Percentiles rank a stretch among this genome's conserved stretches.
These are phyloP conservation scores for Ramichloridium luteum DNA, from an alignment of 2,329 filamentous ascomycete genomes.

Conservation along the genomic window DNA sequence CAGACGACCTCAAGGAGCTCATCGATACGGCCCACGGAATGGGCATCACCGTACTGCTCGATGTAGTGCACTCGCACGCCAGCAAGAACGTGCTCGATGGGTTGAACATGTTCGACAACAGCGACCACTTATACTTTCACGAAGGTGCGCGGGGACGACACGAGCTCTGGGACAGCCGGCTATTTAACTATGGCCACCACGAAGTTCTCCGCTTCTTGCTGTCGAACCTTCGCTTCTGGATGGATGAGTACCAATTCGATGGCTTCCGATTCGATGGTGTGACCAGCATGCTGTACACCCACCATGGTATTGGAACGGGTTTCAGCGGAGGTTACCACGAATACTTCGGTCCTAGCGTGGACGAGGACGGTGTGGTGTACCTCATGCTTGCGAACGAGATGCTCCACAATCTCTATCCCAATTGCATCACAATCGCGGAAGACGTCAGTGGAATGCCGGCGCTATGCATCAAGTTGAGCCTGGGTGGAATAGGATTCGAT, in stretches of 20 bases:
- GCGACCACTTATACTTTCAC: constrained; percentile 94
- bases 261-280: constrained; percentile 97
- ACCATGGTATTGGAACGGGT: constrained; percentile 96
- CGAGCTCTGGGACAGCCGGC: constrained; percentile 86
- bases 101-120: constrained; percentile 89
- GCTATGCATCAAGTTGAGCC: constrained; percentile 70
- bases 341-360: constrained; percentile 81
- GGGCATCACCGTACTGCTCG: constrained; percentile 81
- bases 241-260: constrained; percentile 95
- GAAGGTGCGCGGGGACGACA: constrained; percentile 72
- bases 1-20: constrained; percentile 91
- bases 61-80: constrained; percentile 95
- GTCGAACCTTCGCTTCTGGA: constrained; percentile 95
- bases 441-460: constrained; percentile 98
- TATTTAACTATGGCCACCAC: constrained; percentile 95
- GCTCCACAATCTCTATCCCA: constrained; percentile 79
- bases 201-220: constrained; percentile 93
- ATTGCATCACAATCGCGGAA: constrained; percentile 83
- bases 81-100: constrained; percentile 96
- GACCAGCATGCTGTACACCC: constrained; percentile 92
- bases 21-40: constrained; percentile 88
- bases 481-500: constrained; percentile 92
- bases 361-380: constrained; percentile 89
- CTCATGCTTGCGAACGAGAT: constrained; percentile 95
- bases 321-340: constrained; percentile 98